These are phyloP conservation scores for Punica granatum DNA, from an alignment of 345 rosid species.

Conservation along the genomic window DNA sequence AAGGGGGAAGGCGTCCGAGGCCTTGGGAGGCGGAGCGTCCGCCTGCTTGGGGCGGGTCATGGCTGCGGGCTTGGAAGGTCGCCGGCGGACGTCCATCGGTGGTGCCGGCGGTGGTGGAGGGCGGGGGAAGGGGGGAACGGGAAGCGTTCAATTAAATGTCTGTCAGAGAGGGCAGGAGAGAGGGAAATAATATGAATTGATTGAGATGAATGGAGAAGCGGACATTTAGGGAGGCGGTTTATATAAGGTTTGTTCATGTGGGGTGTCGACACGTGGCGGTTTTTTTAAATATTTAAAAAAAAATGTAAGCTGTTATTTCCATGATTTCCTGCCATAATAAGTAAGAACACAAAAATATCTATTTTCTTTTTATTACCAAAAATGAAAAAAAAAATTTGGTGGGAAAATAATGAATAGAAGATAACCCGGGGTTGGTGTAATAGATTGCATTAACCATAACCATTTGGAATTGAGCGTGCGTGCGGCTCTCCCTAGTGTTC, in stretches of 20 bases:
- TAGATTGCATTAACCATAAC: no score
- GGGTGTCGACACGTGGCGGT: neutral
- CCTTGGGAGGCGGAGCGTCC: slow-evolving; percentile 14
- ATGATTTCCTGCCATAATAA: no score
- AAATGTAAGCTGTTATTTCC: no score
- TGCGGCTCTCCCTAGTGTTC: no score
- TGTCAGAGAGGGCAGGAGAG: neutral
- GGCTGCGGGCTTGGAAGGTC: neutral
- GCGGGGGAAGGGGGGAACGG: neutral
- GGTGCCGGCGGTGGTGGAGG: slow-evolving; percentile 6
- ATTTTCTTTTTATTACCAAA: no score
- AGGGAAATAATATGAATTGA: neutral
- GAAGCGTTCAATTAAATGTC: neutral
- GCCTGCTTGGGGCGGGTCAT: neutral
- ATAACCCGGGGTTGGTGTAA: no score
- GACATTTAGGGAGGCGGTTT: slow-evolving; percentile 1
- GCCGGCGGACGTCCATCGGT: slow-evolving; percentile 15
- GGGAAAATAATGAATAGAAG: no score
- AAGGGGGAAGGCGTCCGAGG: slow-evolving; percentile 46
- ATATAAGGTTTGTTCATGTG: neutral
- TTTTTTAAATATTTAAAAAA: neutral
- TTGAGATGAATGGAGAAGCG: slow-evolving; percentile 5
- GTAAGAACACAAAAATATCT: no score
- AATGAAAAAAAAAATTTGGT: no score
- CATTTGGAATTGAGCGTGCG: no score